These are phyloP conservation scores for Paraurostyla sp. DNA, from an alignment of 73 alveolate species.

Conservation along the genomic window DNA sequence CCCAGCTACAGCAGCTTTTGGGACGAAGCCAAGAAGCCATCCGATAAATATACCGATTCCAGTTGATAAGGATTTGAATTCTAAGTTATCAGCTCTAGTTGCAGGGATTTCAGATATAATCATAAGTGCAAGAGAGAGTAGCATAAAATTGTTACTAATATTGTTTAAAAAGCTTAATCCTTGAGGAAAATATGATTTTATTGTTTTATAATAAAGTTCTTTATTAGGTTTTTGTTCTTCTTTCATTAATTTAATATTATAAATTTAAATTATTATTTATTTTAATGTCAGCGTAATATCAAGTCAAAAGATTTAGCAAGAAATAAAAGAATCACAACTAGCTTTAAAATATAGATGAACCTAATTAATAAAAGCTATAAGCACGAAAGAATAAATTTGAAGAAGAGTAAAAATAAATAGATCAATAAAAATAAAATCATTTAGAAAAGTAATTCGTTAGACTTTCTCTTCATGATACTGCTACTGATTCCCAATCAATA, in stretches of 20 bases:
- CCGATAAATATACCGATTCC: background rate
- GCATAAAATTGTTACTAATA: background rate
- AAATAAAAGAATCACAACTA: background rate
- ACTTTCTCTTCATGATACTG: background rate
- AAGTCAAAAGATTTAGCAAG: background rate
- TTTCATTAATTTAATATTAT: background rate
- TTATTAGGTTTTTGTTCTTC: background rate
- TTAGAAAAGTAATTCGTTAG: background rate
- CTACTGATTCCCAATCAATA: background rate
- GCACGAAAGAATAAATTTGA: background rate
- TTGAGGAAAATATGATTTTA: too few relatives aligned
- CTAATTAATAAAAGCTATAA: background rate
- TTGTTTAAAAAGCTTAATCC: background rate
- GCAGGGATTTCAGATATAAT: background rate
- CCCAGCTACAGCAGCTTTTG: conserved; percentile 46
- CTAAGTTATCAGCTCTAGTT: background rate
- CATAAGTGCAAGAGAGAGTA: background rate
- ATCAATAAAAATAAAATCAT: background rate
- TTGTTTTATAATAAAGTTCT: too few relatives aligned
- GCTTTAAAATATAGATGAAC: background rate
- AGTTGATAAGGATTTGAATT: background rate
- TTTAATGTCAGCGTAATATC: background rate
- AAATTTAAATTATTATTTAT: background rate
- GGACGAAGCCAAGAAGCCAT: conserved; percentile 10
- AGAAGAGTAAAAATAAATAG: background rate